Conservation (phyloP, 192 early-diverging fungal genomes). For the Coemansia sp. region DNA sequence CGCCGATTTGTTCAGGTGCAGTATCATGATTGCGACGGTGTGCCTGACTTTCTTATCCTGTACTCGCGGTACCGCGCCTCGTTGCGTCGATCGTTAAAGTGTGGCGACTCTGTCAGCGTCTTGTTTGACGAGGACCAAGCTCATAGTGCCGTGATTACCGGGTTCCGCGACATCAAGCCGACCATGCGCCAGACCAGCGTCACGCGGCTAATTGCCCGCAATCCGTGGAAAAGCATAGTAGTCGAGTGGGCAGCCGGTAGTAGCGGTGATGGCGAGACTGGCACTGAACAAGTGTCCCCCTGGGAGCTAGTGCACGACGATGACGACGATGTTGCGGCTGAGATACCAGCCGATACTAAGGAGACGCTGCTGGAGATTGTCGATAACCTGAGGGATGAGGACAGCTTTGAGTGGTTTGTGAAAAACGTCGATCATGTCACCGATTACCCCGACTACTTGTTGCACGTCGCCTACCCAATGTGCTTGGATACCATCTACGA, state of each 20-base stretch:
- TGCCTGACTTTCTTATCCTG: constrained; percentile 68
- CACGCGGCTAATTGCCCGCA: constrained; percentile 49
- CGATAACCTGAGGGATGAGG: constrained; percentile 27
- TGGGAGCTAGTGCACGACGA: constrained; percentile 36
- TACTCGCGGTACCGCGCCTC: constrained; percentile 59
- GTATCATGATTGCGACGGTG: constrained; percentile 66
- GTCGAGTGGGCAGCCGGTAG: constrained; percentile 38
- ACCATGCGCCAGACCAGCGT: constrained; percentile 42
- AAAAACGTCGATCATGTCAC: constrained; percentile 56
- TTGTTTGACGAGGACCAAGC: constrained; percentile 61
- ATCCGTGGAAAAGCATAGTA: constrained; percentile 43
- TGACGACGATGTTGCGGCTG: constrained; percentile 2
- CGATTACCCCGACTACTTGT: constrained; percentile 60
- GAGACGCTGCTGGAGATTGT: constrained; percentile 47
- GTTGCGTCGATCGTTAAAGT: constrained; percentile 44
- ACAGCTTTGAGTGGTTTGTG: constrained; percentile 57
- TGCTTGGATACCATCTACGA: constrained; percentile 60
- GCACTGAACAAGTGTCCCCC: constrained; percentile 26
- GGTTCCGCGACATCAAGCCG: constrained; percentile 40
- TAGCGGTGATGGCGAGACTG: constrained; percentile 2
- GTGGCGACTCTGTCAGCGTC: constrained; percentile 57
- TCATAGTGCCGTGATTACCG: constrained; percentile 55
- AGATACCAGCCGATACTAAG: constrained; percentile 19
- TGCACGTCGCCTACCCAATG: constrained; percentile 66
- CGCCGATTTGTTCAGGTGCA: constrained; percentile 52